Evolutionary conservation across 108 stramenopile species (phyloP).

Genomic region (Skeletonema potamos): DNA sequence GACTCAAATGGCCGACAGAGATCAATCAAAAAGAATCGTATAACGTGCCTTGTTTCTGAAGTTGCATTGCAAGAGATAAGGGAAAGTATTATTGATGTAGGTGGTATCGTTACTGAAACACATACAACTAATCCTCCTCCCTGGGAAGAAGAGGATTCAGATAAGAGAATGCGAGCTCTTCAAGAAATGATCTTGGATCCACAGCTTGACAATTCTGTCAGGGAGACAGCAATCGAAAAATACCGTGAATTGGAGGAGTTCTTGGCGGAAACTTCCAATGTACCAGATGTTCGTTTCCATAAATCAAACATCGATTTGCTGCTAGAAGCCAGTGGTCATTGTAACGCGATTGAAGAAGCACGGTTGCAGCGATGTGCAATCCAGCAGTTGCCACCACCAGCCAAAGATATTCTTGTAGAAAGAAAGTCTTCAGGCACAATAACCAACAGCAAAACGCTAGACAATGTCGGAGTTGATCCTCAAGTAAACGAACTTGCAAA

Average conservation of each 20-base stretch:
- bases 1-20: neutral
- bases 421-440: neutral
- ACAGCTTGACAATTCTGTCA: constrained; percentile 1
- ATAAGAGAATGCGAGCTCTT: neutral
- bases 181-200: neutral
- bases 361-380: neutral
- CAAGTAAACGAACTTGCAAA: neutral
- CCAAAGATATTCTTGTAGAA: constrained; percentile 1
- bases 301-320: neutral
- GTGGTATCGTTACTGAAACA: constrained; percentile 6
- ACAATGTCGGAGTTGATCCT: neutral
- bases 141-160: neutral
- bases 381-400: neutral
- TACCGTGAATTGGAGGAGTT: neutral
- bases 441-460: neutral
- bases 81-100: neutral
- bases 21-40: neutral
- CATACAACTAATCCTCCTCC: constrained; percentile 5
- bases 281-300: neutral
- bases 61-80: constrained; percentile 4
- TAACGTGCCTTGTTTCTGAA: neutral
- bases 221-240: constrained; percentile 1
- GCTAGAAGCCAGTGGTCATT: neutral
- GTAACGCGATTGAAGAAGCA: neutral
- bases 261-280: neutral